These are phyloP conservation scores for Cordyceps javanica DNA, from an alignment of 2,329 filamentous ascomycete genomes.

Conservation along the genomic window DNA sequence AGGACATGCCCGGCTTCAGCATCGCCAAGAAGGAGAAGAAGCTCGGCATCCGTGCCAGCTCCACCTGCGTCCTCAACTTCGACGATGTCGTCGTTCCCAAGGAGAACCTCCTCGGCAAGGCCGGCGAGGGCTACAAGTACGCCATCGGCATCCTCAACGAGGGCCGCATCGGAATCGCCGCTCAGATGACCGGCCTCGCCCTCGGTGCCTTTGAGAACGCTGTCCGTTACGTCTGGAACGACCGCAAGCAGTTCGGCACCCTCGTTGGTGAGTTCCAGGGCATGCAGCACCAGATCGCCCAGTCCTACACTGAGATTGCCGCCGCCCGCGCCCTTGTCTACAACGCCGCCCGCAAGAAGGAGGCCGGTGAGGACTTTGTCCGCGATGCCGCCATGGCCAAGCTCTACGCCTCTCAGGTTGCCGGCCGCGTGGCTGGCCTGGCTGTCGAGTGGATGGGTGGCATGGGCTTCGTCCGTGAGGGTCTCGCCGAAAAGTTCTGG, in stretches of 20 bases:
- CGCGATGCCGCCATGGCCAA: conserved; percentile 97
- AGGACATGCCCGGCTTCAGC: conserved; percentile 78
- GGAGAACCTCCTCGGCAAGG: conserved; percentile 80
- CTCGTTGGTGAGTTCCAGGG: conserved; percentile 95
- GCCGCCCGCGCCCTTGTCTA: conserved; percentile 89
- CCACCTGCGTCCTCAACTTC: conserved; percentile 95
- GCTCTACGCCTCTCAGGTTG: conserved; percentile 88
- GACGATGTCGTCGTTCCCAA: conserved; percentile 90
- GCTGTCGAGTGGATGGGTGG: conserved; percentile 99
- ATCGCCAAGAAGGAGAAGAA: conserved; percentile 99
- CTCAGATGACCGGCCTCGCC: conserved; percentile 96
- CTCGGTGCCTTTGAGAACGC: conserved; percentile 95
- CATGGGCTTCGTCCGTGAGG: conserved; percentile 97
- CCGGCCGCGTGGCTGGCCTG: conserved; percentile 73
- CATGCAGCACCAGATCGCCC: conserved; percentile 98
- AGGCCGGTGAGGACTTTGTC: conserved; percentile 92
- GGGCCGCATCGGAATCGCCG: conserved; percentile 93
- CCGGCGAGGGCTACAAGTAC: conserved; percentile 95
- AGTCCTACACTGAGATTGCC: conserved; percentile 88
- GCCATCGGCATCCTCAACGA: conserved; percentile 93
- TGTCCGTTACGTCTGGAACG: conserved; percentile 91
- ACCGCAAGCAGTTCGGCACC: conserved; percentile 92
- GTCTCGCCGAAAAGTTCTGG: conserved; percentile 96
- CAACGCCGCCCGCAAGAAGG: conserved; percentile 97
- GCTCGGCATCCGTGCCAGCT: conserved; percentile 90